Conservation (phyloP, 352 stramenopile genomes). For the Globisporangium solare region DNA sequence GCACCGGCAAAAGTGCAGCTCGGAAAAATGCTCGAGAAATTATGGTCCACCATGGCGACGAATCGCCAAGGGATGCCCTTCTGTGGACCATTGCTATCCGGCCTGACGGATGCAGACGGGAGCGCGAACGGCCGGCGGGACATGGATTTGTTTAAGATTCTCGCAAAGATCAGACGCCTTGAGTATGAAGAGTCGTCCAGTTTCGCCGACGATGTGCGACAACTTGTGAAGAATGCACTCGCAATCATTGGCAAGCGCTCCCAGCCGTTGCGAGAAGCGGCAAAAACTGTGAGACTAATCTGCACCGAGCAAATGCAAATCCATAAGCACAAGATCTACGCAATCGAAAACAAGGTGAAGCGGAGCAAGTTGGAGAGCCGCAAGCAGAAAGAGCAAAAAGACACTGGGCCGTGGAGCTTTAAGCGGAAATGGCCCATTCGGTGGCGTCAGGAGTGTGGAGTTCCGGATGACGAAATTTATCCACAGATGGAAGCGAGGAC, state of each 20-base stretch:
- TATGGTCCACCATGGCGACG: conserved; percentile 84
- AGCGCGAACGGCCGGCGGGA: conserved; percentile 12
- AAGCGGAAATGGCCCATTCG: conserved; percentile 57
- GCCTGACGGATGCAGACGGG: conserved; percentile 34
- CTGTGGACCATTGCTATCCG: conserved; percentile 65
- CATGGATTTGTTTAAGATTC: conserved; percentile 68
- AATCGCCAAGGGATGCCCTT: conserved; percentile 83
- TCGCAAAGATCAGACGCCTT: conserved; percentile 65
- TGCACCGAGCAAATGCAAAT: conserved; percentile 74
- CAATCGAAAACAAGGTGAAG: conserved; percentile 59
- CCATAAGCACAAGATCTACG: conserved; percentile 53
- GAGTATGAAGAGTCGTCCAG: conserved; percentile 57
- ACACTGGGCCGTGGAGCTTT: conserved; percentile 21
- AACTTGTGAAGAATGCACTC: conserved; percentile 60
- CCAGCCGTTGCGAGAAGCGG: conserved; percentile 58
- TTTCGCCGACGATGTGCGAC: conserved; percentile 64
- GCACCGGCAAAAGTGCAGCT: conserved; percentile 65
- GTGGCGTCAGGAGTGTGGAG: conserved; percentile 76
- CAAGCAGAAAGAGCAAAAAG: conserved; percentile 27
- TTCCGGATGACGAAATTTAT: conserved; percentile 63
- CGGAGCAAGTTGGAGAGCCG: conserved; percentile 36
- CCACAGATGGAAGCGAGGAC: conserved; percentile 54
- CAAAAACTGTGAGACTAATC: conserved; percentile 67
- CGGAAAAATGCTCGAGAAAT: conserved; percentile 70
- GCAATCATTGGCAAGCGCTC: conserved; percentile 57